Conservation (phyloP, 768 basidiomycete species). For the Lactarius tabidus region DNA sequence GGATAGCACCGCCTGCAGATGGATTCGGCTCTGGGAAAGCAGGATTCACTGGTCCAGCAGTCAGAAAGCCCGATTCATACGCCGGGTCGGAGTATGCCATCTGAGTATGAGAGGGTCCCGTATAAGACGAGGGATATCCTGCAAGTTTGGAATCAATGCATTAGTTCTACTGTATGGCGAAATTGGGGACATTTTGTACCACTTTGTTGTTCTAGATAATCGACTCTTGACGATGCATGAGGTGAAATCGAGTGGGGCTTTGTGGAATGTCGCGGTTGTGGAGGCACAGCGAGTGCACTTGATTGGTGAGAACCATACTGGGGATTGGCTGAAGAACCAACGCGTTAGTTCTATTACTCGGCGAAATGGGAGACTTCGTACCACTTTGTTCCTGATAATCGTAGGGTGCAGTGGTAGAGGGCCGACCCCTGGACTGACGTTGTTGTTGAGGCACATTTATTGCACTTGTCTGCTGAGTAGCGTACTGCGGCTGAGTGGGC, state of each 20-base stretch:
- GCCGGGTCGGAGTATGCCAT: neutral
- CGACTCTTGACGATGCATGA: too few species aligned
- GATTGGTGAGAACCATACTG: too few species aligned
- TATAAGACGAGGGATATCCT: neutral
- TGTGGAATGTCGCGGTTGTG: too few species aligned
- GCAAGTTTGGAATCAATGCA: too few species aligned
- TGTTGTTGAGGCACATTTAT: too few species aligned
- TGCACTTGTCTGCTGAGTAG: neutral
- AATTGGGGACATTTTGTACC: too few species aligned
- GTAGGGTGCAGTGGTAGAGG: too few species aligned
- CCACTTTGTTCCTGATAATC: neutral
- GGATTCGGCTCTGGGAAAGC: neutral
- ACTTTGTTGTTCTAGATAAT: too few species aligned
- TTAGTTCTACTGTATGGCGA: too few species aligned
- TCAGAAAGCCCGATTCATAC: neutral
- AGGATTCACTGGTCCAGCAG: neutral
- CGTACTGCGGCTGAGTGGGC: neutral
- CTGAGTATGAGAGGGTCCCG: neutral
- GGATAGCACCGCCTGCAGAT: neutral
- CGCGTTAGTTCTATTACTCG: neutral
- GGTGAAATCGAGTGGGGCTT: too few species aligned
- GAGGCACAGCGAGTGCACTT: too few species aligned
- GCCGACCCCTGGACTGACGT: too few species aligned
- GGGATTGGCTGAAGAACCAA: neutral
- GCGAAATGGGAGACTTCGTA: neutral